phyloP scores from a whole-genome alignment of 257 asterid species.

The Datura wrightii region DNA sequence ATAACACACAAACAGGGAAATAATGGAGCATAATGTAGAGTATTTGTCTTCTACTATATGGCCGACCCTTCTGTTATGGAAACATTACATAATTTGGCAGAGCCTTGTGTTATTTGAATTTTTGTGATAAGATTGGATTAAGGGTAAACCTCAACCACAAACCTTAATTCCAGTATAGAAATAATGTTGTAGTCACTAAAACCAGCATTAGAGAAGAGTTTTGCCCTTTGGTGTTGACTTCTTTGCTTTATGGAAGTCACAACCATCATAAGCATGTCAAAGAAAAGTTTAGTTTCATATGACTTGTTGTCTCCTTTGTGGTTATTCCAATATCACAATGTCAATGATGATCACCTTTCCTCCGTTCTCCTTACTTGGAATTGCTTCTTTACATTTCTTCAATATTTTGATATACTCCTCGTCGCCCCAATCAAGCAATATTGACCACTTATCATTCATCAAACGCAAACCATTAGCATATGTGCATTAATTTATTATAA shows the following conservation, averaged over 20 bases:
- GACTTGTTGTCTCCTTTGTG: slow-evolving; percentile 9
- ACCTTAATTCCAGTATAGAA: slow-evolving; percentile 22
- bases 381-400: slow-evolving; percentile 39
- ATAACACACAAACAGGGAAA: too few relatives aligned
- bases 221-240: slow-evolving; percentile 12
- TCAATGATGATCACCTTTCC: slow-evolving; percentile 41
- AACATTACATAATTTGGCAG: too few relatives aligned
- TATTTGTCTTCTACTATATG: too few relatives aligned
- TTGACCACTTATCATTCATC: background rate
- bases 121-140: too few relatives aligned
- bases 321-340: background rate
- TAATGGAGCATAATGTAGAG: too few relatives aligned
- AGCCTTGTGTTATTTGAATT: too few relatives aligned
- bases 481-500: background rate
- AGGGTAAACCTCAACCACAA: background rate
- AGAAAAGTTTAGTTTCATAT: slow-evolving; percentile 28
- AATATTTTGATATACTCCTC: slow-evolving; percentile 25
- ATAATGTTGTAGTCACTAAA: slow-evolving; percentile 33
- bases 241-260: background rate
- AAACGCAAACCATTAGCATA: background rate
- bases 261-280: slow-evolving; percentile 27
- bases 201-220: background rate
- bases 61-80: too few relatives aligned
- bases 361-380: slow-evolving; percentile 30
- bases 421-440: slow-evolving; percentile 32